Conservation (phyloP, 2,329 filamentous ascomycete genomes). For the Pseudogymnoascus pannorum region DNA sequence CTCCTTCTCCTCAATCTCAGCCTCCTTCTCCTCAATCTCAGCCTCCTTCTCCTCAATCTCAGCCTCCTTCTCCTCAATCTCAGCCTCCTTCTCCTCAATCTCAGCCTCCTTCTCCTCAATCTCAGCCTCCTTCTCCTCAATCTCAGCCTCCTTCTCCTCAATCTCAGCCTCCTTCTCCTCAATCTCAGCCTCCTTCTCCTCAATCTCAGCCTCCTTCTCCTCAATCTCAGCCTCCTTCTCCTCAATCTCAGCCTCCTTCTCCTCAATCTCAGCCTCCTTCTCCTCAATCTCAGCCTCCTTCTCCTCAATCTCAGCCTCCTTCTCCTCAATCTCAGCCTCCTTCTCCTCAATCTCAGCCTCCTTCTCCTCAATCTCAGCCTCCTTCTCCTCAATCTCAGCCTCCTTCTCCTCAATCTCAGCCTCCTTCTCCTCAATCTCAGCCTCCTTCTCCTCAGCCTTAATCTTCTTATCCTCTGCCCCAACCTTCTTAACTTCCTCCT, state of each 20-base stretch:
- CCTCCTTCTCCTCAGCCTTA: not conserved
- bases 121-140: not conserved
- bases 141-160: not conserved
- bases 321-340: not conserved
- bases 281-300: not conserved
- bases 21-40: not conserved
- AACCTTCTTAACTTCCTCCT: not conserved
- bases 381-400: not conserved
- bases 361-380: not conserved
- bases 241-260: not conserved
- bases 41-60: not conserved
- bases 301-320: not conserved
- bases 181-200: too few relatives aligned
- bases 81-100: not conserved
- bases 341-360: not conserved
- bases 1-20: not conserved
- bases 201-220: not conserved
- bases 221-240: not conserved
- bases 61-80: not conserved
- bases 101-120: not conserved
- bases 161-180: not conserved
- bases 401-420: not conserved
- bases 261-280: not conserved
- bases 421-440: not conserved
- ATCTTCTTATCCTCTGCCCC: too few relatives aligned